Evolutionary conservation across 2,329 filamentous ascomycete species (phyloP), one percentile per base, ranked within the genome.

Genomic region (Penicillium verrucosum): DNA sequence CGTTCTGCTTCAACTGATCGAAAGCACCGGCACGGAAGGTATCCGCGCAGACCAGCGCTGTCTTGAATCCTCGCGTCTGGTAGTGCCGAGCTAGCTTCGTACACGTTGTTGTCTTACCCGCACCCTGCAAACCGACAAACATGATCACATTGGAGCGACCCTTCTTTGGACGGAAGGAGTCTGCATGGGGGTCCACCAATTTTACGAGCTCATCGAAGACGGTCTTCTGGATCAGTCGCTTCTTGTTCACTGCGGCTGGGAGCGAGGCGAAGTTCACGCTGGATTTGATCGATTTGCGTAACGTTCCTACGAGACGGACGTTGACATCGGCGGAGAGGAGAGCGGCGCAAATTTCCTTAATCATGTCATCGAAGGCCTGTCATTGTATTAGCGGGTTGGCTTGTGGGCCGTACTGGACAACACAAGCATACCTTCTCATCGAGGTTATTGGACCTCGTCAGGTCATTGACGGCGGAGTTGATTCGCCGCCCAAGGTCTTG

Each of bases 401-500:
- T 45, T 41, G 34, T 21, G 36, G 37, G 36, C 48, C 59, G 43
- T 41, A 18, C 11, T 53, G 16, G 53, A 47, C 44, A 51, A 51
- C 42, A 36, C 52, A 47, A 18, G 55, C 46, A 64, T 72, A 89
- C 91, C 88, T 97, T 97, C 80, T 99, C 94, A 73, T 97, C 93
- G 67, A 97, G 85, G 71, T 96, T 97, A 64, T 87, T 89, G 57
- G 94, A 91, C 70, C 93, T 85, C 58, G 93, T 96, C 70, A 97
- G 83, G 79, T 97, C 93, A 62, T 87, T 89, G 79, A 99, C 90
- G 70, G 94, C 94, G 82, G 91, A 86, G 80, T 97, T 97, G 77
- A 99, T 97, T 80, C 94, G 94, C 82, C 93, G 92, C 68, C 94
- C 94, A 58, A 99, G 85, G 84, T 99, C 94, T 86, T 96, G 92